Evolutionary conservation across 148 eudicot genomes (phyloP).

Genomic region (Rhododendron kiyosumense): DNA sequence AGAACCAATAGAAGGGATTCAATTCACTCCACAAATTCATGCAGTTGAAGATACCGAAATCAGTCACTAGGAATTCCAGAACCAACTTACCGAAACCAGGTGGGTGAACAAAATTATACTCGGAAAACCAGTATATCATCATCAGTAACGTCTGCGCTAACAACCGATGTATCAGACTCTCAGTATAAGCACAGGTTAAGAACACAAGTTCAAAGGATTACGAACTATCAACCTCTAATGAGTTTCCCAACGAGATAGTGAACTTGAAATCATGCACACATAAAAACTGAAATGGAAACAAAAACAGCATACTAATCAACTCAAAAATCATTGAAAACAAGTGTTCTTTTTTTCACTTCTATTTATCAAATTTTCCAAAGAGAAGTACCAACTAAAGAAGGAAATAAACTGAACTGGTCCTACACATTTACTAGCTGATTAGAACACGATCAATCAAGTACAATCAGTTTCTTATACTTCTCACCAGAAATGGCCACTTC

Average conservation of each 20-base stretch:
- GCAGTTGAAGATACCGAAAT: too few species aligned
- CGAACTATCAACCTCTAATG: too few species aligned
- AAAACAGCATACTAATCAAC: not conserved
- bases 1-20: too few species aligned
- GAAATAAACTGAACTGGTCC: not conserved
- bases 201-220: too few species aligned
- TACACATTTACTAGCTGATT: not conserved
- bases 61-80: too few species aligned
- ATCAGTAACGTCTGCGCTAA: too few species aligned
- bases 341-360: not conserved
- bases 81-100: too few species aligned
- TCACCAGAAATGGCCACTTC: constrained; percentile 27
- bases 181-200: too few species aligned
- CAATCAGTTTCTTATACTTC: constrained; percentile 22
- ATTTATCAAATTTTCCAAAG: not conserved
- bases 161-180: too few species aligned
- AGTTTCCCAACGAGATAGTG: not conserved
- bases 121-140: too few species aligned
- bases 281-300: not conserved
- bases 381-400: not conserved
- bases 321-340: not conserved
- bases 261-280: not conserved
- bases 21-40: too few species aligned
- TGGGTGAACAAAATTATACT: too few species aligned
- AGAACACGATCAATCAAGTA: constrained; percentile 20